Base-by-base conservation (phyloP, 306 rosid species). In the Herpetospermum pedunculosum region DNA sequence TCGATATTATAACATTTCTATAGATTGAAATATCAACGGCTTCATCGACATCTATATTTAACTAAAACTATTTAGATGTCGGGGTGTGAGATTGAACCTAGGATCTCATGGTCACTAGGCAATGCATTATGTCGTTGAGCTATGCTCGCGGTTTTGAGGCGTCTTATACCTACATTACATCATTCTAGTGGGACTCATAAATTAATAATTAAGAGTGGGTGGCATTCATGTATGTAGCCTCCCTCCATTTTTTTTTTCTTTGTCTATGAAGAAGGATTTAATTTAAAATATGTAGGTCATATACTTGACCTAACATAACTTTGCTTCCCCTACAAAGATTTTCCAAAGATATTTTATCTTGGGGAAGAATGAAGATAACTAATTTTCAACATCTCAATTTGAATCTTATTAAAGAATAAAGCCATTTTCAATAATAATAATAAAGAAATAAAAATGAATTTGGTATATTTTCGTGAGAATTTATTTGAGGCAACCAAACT, bases 311-410 rank as follows among this genome's bases (percentile, higher is more conserved):
- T 10, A 63, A 35, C 47, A 37, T n/a, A 63, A 63, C 35, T 8
- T 63, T 63, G 18, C 70, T 11, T 21, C 14, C 70, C 70, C 48
- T 48, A 63, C 70, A 35, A n/a, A 63, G 70, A 63, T 63, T 62
- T 34, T 62, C 26, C 25, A 19, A 34, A 62, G 46, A 62, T 62
- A 34, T 14, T 52, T 9, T 48, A n/a, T n/a, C 49, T 44, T 44
- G 49, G 2, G 35, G 5, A 30, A 6, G 68, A n/a, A n/a, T n/a
- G 68, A 59, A 59, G 30, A 59, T 32, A 7, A 6, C 5, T 59
- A 4, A 59, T 30, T 59, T 59, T 59, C 68, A 30, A 58, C 65
- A 14, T 14, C 38, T 15, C 65, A 59, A 30, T 15, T 59, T 58
- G 21, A 58, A 28, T 58, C 18, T 58, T 54, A n/a, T 11, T 49